Conservation (phyloP, 139 green algal genomes). For the Trebouxia sp. region DNA sequence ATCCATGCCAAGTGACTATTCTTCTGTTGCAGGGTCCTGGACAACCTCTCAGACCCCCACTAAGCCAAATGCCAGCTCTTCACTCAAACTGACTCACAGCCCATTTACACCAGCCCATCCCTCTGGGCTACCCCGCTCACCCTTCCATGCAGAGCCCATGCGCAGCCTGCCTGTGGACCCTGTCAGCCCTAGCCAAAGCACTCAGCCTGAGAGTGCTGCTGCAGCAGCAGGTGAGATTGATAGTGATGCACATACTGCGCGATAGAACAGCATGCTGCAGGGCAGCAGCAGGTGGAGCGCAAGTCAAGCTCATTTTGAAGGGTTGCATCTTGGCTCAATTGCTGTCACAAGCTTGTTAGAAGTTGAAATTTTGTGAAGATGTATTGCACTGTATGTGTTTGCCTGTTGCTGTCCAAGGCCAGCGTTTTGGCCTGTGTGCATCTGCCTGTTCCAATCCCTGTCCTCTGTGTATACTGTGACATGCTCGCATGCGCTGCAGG, state of each 20-base stretch:
- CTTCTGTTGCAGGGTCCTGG: constrained; percentile 1
- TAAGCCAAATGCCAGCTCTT: background rate
- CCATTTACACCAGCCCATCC: background rate
- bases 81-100: background rate
- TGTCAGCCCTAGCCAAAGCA: background rate
- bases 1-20: background rate
- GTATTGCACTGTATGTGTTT: too few species aligned
- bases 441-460: too few species aligned
- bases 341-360: too few species aligned
- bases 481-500: too few species aligned
- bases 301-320: too few species aligned
- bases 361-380: too few species aligned
- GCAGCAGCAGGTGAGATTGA: background rate
- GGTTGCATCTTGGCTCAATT: too few species aligned
- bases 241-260: background rate
- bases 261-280: too few species aligned
- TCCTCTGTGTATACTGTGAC: too few species aligned
- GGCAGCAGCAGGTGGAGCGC: too few species aligned
- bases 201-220: background rate
- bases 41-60: background rate
- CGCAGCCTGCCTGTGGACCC: background rate
- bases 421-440: too few species aligned
- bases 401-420: too few species aligned
- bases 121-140: background rate
- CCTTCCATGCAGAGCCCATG: background rate